phyloP scores from a whole-genome alignment of 2,329 filamentous ascomycete genomes.

The Penicillium glabrum region DNA sequence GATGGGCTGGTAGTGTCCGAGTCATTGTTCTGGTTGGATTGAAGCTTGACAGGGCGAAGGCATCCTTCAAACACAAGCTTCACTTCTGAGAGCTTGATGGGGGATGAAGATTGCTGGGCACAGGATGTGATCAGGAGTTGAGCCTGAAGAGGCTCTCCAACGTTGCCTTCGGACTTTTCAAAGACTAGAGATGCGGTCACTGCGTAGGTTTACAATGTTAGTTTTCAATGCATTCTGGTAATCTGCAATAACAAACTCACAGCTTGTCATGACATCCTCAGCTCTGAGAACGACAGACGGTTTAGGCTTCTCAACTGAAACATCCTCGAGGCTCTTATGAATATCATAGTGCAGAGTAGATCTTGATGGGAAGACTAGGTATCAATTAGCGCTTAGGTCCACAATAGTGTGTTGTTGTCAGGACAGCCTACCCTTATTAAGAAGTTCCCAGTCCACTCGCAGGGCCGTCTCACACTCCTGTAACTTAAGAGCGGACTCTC shows the following conservation, averaged over 20 bases:
- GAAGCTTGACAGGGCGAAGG: constrained; percentile 44
- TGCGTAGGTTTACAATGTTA: constrained; percentile 18
- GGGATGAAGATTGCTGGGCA: constrained; percentile 45
- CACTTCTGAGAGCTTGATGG: constrained; percentile 51
- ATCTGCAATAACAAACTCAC: constrained; percentile 30
- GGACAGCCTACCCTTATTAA: constrained; percentile 34
- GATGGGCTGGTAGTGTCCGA: constrained; percentile 21
- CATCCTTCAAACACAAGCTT: constrained; percentile 55
- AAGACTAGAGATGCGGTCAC: constrained; percentile 56
- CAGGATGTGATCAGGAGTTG: constrained; percentile 55
- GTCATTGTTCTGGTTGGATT: constrained; percentile 30
- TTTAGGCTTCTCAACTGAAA: constrained; percentile 41
- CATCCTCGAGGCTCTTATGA: constrained; percentile 45
- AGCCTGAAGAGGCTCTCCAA: constrained; percentile 58
- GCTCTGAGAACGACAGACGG: constrained; percentile 48
- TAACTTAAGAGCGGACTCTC: constrained; percentile 52
- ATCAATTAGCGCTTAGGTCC: constrained; percentile 4
- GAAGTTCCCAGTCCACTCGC: constrained; percentile 58
- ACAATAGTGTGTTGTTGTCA: not conserved
- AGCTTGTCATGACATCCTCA: constrained; percentile 50
- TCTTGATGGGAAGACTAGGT: constrained; percentile 36
- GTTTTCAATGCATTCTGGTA: not conserved
- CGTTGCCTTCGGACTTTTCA: constrained; percentile 55
- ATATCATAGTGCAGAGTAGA: constrained; percentile 46
- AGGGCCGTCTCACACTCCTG: constrained; percentile 51